Evolutionary conservation across 495 filamentous ascomycete genomes (phyloP), one percentile per base, ranked within the genome.

Genomic region (Daldinia decipiens): DNA sequence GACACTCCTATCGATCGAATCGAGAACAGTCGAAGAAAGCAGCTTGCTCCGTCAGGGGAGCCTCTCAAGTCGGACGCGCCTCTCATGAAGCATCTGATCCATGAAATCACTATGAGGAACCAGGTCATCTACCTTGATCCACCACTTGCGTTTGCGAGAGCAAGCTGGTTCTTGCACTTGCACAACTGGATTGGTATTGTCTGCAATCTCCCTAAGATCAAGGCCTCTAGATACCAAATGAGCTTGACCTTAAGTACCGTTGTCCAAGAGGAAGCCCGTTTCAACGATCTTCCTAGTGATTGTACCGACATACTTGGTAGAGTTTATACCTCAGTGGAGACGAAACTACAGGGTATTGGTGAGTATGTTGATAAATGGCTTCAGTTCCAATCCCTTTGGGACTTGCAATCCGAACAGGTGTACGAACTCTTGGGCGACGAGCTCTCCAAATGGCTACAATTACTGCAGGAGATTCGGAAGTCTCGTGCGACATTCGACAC

Each of bases 341-440:
- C 86, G 38, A 95, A 92, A 79, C 78, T 98, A 13, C 82, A 84
- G 17, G 88, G 89, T 19, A 91, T 98, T 34, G 86, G 90, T 17
- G 81, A 81, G 17, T 99, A 98, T 76, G 92, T 98, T 11, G 92
- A 97, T 74, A 93, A 97, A 80, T 99, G 95, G 95, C 83, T 98
- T 38, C 95, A 97, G 75, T 99, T 98, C 80, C 95, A 99, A 80
- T 97, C 95, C 3, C 86, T 99, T 21, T 99, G 95, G 95, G 95
- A 99, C 81, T 82, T 99, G 62, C 94, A 96, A 75, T 91, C 93
- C 4, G 96, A 98, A 71, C 92, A 97, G 67, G 93, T 99, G 0
- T 97, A 97, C 71, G 92, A 95, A 60, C 84, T 91, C 24, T 83
- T 99, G 1, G 92, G 94, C n/a, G 94, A 98, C 54, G 89, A 98